Evolutionary conservation across 257 asterid genomes (phyloP), one percentile per base, ranked within the genome.

Genomic region (Verbena officinalis): DNA sequence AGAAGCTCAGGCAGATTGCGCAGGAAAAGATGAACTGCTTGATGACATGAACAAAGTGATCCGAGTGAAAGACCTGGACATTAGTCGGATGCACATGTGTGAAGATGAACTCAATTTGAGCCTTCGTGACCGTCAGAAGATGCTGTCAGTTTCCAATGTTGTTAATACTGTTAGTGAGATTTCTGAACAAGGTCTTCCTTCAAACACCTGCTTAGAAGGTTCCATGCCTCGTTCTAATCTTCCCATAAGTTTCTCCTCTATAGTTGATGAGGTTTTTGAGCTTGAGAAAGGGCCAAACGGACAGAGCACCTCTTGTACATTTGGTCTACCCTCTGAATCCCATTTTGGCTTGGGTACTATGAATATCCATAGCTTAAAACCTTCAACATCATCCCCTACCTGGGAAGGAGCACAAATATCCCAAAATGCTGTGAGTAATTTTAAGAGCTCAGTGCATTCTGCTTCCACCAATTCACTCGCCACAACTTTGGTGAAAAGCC

Each of bases 201-300:
- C 83, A 40, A 85, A 75, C 57, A 63, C 75, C 44, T 64, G 73
- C 60, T 21, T 71, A 69, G 91, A 81, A 55, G 85, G 91, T 64
- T 63, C 86, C 20, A 48, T 67, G 71, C 84, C 56, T 70, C 72
- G 64, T 56, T 79, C 95, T 50, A 52, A 80, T 75, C 46, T 65
- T 43, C 81, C 88, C 9, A 71, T 81, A 55, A 81, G 65, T 59
- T 94, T 94, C 74, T 76, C 86, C 55, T 86, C 96, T 70, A 85
- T 94, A 49, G 98, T 94, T 7, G 96, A 94, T 81, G 98, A 94
- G 70, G 81, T 88, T 64, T 94, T 94, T 78, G 96, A 94, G 81
- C 91, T 94, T 59, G 98, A 86, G 88, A 88, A 83, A 77, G 96
- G 91, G 62, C 75, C 96, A 60, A 68, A 76, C 64, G 86, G 80